These are phyloP conservation scores for Neocallimastix lanati DNA, from an alignment of 192 early-diverging fungal genomes.

Conservation along the genomic window DNA sequence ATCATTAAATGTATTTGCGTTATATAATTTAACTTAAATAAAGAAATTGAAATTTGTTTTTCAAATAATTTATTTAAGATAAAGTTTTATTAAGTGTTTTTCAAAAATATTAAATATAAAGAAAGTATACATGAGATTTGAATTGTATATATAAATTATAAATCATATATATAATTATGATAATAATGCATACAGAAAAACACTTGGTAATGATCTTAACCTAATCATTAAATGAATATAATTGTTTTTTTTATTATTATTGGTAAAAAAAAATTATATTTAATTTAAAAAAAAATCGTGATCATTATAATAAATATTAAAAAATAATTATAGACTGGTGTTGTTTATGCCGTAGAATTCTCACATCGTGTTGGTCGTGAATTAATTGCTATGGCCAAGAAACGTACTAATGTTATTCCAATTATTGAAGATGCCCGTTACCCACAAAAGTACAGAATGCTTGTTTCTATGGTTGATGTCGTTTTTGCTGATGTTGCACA, in stretches of 20 bases:
- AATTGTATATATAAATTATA: not conserved
- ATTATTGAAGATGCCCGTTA: constrained; percentile 99
- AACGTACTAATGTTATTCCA: constrained; percentile 97
- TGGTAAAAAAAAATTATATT: not conserved
- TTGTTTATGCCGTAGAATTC: constrained; percentile 98
- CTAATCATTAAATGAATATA: not conserved
- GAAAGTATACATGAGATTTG: not conserved
- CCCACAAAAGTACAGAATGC: constrained; percentile 99
- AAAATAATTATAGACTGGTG: constrained; percentile 39
- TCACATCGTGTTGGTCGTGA: constrained; percentile 97
- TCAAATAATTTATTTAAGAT: not conserved
- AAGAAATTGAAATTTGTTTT: not conserved
- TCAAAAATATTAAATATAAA: no score
- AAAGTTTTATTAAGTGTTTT: not conserved
- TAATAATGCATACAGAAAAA: not conserved
- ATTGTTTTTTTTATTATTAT: not conserved
- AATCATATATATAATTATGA: not conserved
- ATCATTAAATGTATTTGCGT: not conserved
- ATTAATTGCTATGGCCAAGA: constrained; percentile 99
- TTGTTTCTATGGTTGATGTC: constrained; percentile 94
- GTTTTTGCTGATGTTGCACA: constrained; percentile 99
- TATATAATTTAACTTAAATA: not conserved
- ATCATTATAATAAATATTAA: not conserved
- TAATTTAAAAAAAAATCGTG: not conserved
- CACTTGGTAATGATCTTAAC: not conserved